phyloP scores from a whole-genome alignment of 176 grass and related monocot species.

The Guadua angustifolia region DNA sequence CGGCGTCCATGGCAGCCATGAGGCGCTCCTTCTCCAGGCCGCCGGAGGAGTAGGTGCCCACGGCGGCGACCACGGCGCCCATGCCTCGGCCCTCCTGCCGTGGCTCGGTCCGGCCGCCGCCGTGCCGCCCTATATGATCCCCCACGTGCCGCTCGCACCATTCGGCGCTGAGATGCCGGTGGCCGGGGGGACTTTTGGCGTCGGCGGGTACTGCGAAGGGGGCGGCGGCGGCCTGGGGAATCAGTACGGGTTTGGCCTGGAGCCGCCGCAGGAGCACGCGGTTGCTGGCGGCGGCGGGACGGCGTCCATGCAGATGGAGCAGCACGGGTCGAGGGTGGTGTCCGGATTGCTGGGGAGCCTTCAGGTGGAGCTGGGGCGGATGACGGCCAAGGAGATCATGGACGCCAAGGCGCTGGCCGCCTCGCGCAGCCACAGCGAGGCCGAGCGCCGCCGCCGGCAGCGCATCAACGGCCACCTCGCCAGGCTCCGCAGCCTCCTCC shows the following conservation, averaged over 20 bases:
- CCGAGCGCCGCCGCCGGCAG: conserved; percentile 90
- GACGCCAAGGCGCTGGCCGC: conserved; percentile 91
- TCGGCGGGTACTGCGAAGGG: conserved; percentile 15
- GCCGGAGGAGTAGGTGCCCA: background rate
- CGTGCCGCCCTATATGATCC: conserved; percentile 37
- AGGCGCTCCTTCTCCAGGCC: conserved; percentile 44
- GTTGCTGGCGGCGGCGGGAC: background rate
- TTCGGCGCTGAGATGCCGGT: background rate
- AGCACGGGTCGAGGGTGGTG: conserved; percentile 35
- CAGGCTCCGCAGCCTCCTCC: conserved; percentile 75
- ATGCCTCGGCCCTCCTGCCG: conserved; percentile 32
- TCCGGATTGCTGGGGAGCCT: conserved; percentile 63
- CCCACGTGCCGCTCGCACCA: background rate
- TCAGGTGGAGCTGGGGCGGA: conserved; percentile 76
- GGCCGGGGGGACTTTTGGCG: conserved; percentile 14
- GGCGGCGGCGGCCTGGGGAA: background rate
- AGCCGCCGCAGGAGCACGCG: background rate
- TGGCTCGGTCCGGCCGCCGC: conserved; percentile 33
- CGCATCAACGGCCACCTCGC: conserved; percentile 89
- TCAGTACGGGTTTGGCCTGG: conserved; percentile 45
- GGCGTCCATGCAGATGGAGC: conserved; percentile 21
- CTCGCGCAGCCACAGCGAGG: conserved; percentile 90
- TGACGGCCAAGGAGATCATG: conserved; percentile 87
- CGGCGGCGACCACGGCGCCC: background rate
- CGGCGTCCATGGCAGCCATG: conserved; percentile 56